These are phyloP conservation scores for Xylaria sp. DNA, from an alignment of 2,329 filamentous ascomycete genomes.

Conservation along the genomic window DNA sequence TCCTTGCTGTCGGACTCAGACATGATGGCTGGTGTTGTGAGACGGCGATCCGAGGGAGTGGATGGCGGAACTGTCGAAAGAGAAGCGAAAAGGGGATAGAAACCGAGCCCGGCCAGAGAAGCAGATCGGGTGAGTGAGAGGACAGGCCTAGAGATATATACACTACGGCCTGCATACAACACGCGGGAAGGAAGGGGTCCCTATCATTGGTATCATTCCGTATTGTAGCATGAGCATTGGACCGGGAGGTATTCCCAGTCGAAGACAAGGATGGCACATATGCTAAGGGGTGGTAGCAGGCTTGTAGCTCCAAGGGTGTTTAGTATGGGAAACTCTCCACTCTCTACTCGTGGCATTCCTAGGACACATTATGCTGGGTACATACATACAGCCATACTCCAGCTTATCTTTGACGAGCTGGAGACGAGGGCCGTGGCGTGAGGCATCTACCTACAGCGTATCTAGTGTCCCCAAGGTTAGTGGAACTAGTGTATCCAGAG, in stretches of 20 bases:
- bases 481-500: no score
- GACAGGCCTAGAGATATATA: constrained; percentile 28
- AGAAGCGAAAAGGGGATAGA: constrained; percentile 11
- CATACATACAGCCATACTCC: constrained; percentile 7
- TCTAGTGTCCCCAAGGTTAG: no score
- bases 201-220: constrained; percentile 6
- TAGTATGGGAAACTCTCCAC: constrained; percentile 6
- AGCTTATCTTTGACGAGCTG: constrained; percentile 32
- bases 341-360: constrained; percentile 13
- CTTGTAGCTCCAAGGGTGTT: constrained; percentile 20
- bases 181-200: constrained; percentile 1
- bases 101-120: constrained; percentile 14
- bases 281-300: not conserved
- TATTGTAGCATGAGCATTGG: not conserved
- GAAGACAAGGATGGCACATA: not conserved
- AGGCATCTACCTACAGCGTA: constrained; percentile 12
- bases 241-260: not conserved
- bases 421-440: constrained; percentile 18
- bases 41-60: constrained; percentile 16
- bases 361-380: not conserved
- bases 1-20: constrained; percentile 45
- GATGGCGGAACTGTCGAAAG: constrained; percentile 14
- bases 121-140: constrained; percentile 6
- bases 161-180: constrained; percentile 2
- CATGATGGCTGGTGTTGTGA: constrained; percentile 26